Conservation (phyloP, 2,329 filamentous ascomycete genomes). For the Clonostachys sp. region DNA sequence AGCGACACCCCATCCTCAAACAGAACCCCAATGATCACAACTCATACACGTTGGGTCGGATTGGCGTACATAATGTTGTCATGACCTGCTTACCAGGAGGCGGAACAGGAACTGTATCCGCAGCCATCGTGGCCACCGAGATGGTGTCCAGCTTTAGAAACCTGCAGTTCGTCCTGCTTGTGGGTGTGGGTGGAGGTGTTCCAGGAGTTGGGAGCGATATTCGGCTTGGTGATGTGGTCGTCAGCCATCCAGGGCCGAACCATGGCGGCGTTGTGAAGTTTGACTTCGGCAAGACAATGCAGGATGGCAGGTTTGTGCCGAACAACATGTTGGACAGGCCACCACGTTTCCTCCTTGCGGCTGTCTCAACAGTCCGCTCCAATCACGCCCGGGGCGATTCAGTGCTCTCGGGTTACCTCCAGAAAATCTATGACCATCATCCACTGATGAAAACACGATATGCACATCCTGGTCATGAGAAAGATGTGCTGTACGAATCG, state of each 20-base stretch:
- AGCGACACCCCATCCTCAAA: neutral
- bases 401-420: neutral
- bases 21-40: conserved; percentile 2
- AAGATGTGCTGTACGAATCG: neutral
- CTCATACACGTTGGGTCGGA: conserved; percentile 18
- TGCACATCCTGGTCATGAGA: neutral
- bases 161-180: conserved; percentile 9
- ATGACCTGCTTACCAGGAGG: conserved; percentile 16
- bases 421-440: neutral
- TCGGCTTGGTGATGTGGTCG: conserved; percentile 28
- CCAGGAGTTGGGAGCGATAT: conserved; percentile 19
- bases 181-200: conserved; percentile 12
- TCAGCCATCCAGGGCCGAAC: conserved; percentile 11
- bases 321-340: neutral
- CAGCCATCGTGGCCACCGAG: conserved; percentile 19
- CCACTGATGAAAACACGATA: neutral
- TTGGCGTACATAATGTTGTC: conserved; percentile 23
- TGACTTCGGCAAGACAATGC: conserved; percentile 8
- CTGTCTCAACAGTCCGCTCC: neutral
- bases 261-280: conserved; percentile 9
- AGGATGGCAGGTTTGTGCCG: neutral
- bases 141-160: conserved; percentile 24
- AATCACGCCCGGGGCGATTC: neutral
- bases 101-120: conserved; percentile 17
- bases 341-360: neutral